Percentiles rank a stretch among this genome's conserved stretches.
phyloP scores from a whole-genome alignment of 164 flowering plant species.

The Sextonia rubra region DNA sequence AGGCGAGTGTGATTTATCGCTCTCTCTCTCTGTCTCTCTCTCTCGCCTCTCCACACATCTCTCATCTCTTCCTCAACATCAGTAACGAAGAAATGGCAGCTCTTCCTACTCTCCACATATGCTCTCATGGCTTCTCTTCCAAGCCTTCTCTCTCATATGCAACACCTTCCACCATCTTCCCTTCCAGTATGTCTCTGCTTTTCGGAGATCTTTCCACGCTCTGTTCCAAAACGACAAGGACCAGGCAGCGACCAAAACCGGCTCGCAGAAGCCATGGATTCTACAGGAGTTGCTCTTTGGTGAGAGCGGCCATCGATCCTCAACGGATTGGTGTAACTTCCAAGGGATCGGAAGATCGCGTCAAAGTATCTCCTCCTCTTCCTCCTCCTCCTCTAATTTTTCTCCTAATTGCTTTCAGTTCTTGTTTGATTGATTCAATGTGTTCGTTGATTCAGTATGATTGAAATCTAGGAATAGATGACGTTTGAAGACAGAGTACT shows the following conservation, averaged over 20 bases:
- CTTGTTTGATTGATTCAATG: background rate
- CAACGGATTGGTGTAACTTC: conserved; percentile 18
- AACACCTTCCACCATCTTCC: conserved; percentile 12
- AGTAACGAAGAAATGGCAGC: background rate
- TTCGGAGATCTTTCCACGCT: conserved; percentile 43
- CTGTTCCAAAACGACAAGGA: conserved; percentile 28
- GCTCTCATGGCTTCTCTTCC: conserved; percentile 20
- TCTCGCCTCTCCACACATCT: background rate
- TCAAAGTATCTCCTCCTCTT: conserved; percentile 28
- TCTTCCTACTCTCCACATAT: conserved; percentile 22
- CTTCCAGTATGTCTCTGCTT: conserved; percentile 26
- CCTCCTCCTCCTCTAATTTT: background rate
- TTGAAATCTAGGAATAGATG: background rate
- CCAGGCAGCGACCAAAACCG: conserved; percentile 23
- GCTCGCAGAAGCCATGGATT: conserved; percentile 7
- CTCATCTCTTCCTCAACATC: background rate
- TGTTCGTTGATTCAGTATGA: background rate
- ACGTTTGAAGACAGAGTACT: background rate
- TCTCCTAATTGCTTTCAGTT: background rate
- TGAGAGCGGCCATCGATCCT: conserved; percentile 50
- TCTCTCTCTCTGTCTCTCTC: background rate
- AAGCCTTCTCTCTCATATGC: background rate
- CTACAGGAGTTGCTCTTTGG: conserved; percentile 13
- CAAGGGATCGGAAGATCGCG: conserved; percentile 9
- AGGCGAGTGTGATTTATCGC: too few relatives aligned